Base-by-base conservation (phyloP, 106 monocot species). In the Acanthochlamys bracteata region DNA sequence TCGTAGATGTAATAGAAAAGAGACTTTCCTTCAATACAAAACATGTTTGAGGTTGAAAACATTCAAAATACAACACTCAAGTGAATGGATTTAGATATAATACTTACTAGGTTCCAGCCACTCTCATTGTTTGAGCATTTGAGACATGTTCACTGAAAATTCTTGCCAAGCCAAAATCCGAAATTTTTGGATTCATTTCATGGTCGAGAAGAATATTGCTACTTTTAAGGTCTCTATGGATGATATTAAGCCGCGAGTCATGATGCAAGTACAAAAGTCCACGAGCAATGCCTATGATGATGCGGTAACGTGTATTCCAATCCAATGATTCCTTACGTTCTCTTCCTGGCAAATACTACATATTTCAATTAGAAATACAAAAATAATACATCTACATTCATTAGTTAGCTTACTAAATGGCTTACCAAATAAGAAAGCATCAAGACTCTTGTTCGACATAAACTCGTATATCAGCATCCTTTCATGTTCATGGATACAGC, bases 101-200 rank as follows among this genome's bases (percentile, higher is more conserved):
- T 24, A 64, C 76, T 80, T 76, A 80, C 80, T 68, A 83, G 60
- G 83, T 83, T 10, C 83, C 83, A 47, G 78, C 71, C 0, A 83
- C 74, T 53, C 67, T 49, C 17, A 22, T 71, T 10, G 82, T 83
- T 11, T 70, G 69, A 33, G 11, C 33, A 61, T 78, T 51, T 19
- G 60, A 66, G 0, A 78, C 67, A 4, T 83, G 62, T 24, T 64
- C 64, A 25, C 68, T 71, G 42, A 83, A 78, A 17, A 79, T 78
- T 63, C 78, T 79, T 20, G 83, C 79, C 63, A 79, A 46, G 24
- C 83, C 79, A 55, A 84, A 84, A 55, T 79, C 83, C 20, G 79
- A 84, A 47, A 84, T 84, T 57, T 84, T 84, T 3, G 83, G 83
- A 0, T 68, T 71, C 79, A 84, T 76, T 27, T 76, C 73, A 53